phyloP scores from a whole-genome alignment of 495 filamentous ascomycete genomes.

The Geoglossum glabrum region DNA sequence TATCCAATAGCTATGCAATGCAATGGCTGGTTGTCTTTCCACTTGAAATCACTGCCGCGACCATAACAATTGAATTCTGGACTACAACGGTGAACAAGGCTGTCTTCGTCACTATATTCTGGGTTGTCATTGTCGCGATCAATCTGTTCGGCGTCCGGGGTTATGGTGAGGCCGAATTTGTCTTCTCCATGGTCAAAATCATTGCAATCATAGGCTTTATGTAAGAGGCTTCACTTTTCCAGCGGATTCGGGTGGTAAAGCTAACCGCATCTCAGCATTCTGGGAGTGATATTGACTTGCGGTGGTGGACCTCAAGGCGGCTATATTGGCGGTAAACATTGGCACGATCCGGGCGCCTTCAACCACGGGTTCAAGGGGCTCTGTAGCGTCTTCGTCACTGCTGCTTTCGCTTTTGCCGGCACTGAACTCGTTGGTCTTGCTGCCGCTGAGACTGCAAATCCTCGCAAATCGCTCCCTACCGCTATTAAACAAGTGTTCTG shows the following conservation, averaged over 20 bases:
- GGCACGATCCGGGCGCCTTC: slow-evolving; percentile 75
- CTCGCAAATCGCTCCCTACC: slow-evolving; percentile 65
- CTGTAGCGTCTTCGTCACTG: slow-evolving; percentile 83
- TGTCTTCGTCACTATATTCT: slow-evolving; percentile 60
- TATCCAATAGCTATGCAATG: slow-evolving; percentile 45
- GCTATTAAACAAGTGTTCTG: slow-evolving; percentile 91
- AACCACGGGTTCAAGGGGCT: slow-evolving; percentile 86
- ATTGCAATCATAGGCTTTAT: slow-evolving; percentile 75
- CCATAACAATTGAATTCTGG: slow-evolving; percentile 82
- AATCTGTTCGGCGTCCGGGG: slow-evolving; percentile 49
- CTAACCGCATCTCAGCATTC: slow-evolving; percentile 27
- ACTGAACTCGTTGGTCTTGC: slow-evolving; percentile 89
- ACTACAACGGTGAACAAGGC: slow-evolving; percentile 32
- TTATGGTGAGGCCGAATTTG: slow-evolving; percentile 59
- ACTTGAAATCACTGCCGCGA: slow-evolving; percentile 76
- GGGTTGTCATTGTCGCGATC: slow-evolving; percentile 40
- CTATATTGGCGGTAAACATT: slow-evolving; percentile 73
- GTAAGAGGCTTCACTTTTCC: slow-evolving; percentile 26
- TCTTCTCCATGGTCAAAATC: slow-evolving; percentile 61
- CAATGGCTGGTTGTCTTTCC: slow-evolving; percentile 86
- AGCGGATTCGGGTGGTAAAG: background rate
- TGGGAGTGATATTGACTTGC: slow-evolving; percentile 59
- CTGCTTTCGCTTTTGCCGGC: slow-evolving; percentile 79
- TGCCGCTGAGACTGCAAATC: slow-evolving; percentile 72
- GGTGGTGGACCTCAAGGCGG: slow-evolving; percentile 55